These are phyloP conservation scores for Suillus variegatus DNA, from an alignment of 768 basidiomycete genomes.

Conservation along the genomic window DNA sequence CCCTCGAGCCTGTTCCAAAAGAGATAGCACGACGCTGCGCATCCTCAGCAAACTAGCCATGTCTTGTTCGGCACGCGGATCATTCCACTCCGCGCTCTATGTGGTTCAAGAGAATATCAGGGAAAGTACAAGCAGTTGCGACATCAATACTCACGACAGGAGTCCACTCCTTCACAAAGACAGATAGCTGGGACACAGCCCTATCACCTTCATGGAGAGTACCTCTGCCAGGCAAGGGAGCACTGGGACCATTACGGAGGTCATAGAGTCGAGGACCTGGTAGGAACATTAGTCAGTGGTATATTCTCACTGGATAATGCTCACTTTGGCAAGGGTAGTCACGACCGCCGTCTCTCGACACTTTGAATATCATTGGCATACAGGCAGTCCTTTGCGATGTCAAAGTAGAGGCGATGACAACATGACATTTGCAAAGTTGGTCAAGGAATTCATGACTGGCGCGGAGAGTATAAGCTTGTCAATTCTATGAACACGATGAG, in stretches of 20 bases:
- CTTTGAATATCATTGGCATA: conserved; percentile 66
- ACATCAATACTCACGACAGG: conserved; percentile 52
- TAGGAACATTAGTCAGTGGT: background rate
- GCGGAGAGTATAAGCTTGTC: conserved; percentile 10
- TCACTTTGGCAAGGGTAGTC: conserved; percentile 71
- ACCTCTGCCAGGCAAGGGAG: conserved; percentile 88
- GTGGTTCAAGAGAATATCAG: conserved; percentile 1
- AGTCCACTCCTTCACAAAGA: conserved; percentile 73
- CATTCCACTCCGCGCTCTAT: conserved; percentile 64
- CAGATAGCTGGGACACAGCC: conserved; percentile 44
- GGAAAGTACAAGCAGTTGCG: background rate
- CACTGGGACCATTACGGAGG: conserved; percentile 77
- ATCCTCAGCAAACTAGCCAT: conserved; percentile 66
- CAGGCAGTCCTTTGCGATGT: conserved; percentile 85
- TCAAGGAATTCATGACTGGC: conserved; percentile 70
- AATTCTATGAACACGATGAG: too few relatives aligned
- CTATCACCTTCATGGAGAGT: conserved; percentile 21
- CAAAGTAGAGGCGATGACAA: conserved; percentile 90
- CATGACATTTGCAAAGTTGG: conserved; percentile 78
- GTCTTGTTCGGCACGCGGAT: conserved; percentile 53
- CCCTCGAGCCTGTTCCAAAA: conserved; percentile 76
- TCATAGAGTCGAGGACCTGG: conserved; percentile 69
- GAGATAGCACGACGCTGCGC: conserved; percentile 57
- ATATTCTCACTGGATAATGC: conserved; percentile 13
- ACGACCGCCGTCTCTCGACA: conserved; percentile 63